These are phyloP conservation scores for Parathielavia hyrcaniae DNA, from an alignment of 495 filamentous ascomycete genomes.

Conservation along the genomic window DNA sequence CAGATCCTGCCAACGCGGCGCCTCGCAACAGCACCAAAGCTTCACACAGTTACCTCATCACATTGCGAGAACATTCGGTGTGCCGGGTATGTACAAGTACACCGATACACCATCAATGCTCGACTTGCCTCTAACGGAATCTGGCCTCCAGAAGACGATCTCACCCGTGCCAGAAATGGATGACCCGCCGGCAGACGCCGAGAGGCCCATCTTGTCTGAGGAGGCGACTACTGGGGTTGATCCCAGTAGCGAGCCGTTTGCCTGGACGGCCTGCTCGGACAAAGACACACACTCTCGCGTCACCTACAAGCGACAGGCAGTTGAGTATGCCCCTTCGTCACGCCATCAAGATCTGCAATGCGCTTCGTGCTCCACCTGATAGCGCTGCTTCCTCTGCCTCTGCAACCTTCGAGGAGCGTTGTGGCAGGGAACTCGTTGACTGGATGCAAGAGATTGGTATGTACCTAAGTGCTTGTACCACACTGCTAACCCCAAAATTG, in stretches of 20 bases:
- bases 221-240: background rate
- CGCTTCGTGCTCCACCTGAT: background rate
- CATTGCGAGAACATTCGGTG: too few species aligned
- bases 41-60: too few species aligned
- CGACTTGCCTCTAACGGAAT: background rate
- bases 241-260: background rate
- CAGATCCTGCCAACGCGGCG: too few species aligned
- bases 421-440: background rate
- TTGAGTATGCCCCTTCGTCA: background rate
- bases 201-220: background rate
- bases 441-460: conserved; percentile 2
- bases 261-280: background rate
- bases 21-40: too few species aligned
- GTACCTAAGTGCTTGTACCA: background rate
- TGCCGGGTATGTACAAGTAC: too few species aligned
- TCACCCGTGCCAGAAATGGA: background rate
- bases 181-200: background rate
- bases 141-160: background rate
- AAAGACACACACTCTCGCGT: background rate
- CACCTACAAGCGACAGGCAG: background rate
- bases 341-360: background rate
- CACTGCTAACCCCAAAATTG: background rate
- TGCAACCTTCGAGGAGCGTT: background rate
- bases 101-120: too few species aligned
- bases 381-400: background rate